A percentile compares a stretch with the other conserved stretches of the same genome.
These are phyloP conservation scores for Pyricularia sp. DNA, from an alignment of 2,329 filamentous ascomycete genomes.

Conservation along the genomic window DNA sequence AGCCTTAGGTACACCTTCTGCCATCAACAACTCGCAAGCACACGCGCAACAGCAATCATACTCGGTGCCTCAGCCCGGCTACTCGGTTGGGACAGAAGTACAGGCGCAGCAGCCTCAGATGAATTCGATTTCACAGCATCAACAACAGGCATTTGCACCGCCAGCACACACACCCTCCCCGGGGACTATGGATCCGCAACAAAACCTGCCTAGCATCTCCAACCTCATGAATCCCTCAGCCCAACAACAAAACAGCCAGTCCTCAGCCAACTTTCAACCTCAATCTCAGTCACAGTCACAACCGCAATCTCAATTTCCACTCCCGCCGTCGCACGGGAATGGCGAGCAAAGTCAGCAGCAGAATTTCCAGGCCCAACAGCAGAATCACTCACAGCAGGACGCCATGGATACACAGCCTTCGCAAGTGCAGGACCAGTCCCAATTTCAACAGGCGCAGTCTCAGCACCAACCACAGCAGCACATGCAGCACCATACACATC, in stretches of 20 bases:
- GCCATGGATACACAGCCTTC: constrained; percentile 12
- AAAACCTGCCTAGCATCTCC: constrained; percentile 68
- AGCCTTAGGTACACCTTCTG: constrained; percentile 12
- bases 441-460: constrained; percentile 15
- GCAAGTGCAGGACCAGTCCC: constrained; percentile 18
- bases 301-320: constrained; percentile 12
- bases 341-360: constrained; percentile 22
- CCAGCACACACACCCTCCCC: constrained; percentile 25
- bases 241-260: constrained; percentile 32
- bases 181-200: constrained; percentile 41
- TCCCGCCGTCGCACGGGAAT: constrained; percentile 13
- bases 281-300: constrained; percentile 15
- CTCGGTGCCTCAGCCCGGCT: constrained; percentile 9
- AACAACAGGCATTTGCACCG: constrained; percentile 17
- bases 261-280: constrained; percentile 22
- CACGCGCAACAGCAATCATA: constrained; percentile 18
- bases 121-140: constrained; percentile 19
- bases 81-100: constrained; percentile 20
- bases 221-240: constrained; percentile 65
- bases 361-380: constrained; percentile 12
- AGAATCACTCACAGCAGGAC: constrained; percentile 9
- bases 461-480: constrained; percentile 8
- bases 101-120: constrained; percentile 20
- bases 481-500: constrained; percentile 9
- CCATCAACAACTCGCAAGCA: constrained; percentile 12